Evolutionary conservation across 768 basidiomycete species (phyloP).

Genomic region (Psilocybe tampanensis): DNA sequence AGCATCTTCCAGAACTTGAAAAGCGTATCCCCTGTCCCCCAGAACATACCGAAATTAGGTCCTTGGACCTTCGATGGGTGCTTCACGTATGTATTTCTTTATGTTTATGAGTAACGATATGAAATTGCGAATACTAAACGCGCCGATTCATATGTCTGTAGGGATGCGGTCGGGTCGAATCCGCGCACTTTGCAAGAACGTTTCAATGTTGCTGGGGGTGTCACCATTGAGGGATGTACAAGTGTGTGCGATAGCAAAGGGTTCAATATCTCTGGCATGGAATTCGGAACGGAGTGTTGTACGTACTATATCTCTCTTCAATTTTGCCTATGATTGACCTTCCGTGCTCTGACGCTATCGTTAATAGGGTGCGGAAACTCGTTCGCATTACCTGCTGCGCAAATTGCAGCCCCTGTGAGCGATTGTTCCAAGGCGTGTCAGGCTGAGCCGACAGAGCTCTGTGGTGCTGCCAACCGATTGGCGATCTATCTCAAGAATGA

Average conservation of each 20-base stretch:
- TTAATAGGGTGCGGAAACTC: conserved; percentile 14
- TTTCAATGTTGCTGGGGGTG: conserved; percentile 12
- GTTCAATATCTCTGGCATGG: conserved; percentile 8
- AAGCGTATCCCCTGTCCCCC: conserved; percentile 8
- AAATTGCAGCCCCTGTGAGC: conserved; percentile 9
- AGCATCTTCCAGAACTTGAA: conserved; percentile 16
- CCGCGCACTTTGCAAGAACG: conserved; percentile 13
- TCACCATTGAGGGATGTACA: conserved; percentile 17
- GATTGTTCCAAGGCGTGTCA: conserved; percentile 12
- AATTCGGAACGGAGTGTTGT: conserved; percentile 19
- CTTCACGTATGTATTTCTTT: conserved; percentile 12
- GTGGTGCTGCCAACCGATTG: conserved; percentile 13
- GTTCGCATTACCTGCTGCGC: conserved; percentile 4
- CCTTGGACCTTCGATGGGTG: conserved; percentile 16
- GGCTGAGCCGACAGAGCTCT: conserved; percentile 17
- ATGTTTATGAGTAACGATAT: too few species aligned
- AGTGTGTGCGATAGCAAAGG: not conserved
- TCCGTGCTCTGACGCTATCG: too few species aligned
- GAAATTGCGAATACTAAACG: too few species aligned
- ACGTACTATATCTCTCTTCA: not conserved
- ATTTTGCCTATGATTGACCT: too few species aligned
- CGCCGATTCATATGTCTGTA: too few species aligned
- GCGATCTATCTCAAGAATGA: conserved; percentile 4
- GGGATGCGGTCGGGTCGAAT: conserved; percentile 10
- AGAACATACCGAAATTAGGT: conserved; percentile 13